These are phyloP conservation scores for Hygrophorus russula DNA, from an alignment of 768 basidiomycete species.

Conservation along the genomic window DNA sequence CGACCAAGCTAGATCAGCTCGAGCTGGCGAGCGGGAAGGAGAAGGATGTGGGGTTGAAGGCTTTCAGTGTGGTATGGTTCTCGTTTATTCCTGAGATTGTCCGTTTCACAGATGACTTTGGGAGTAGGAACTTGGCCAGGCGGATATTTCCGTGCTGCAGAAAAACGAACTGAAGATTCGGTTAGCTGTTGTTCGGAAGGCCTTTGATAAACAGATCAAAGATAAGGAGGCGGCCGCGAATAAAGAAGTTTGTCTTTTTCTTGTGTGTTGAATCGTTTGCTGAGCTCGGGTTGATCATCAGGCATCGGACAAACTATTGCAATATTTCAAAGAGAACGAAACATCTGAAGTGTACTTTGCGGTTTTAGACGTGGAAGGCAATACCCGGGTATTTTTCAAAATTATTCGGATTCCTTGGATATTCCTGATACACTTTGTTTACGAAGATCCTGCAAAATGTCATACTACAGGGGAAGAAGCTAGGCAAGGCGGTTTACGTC, in stretches of 20 bases:
- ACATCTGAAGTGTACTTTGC: conserved; percentile 62
- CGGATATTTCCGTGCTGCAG: conserved; percentile 77
- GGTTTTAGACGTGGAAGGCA: conserved; percentile 67
- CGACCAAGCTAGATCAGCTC: conserved; percentile 49
- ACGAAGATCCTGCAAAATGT: conserved; percentile 62
- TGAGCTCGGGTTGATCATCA: conserved; percentile 22
- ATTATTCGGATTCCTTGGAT: background rate
- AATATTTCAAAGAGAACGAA: conserved; percentile 71
- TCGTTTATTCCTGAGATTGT: background rate
- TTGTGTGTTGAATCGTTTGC: too few species aligned
- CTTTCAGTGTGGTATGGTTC: conserved; percentile 55
- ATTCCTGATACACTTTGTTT: conserved; percentile 4
- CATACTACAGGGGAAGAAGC: conserved; percentile 67
- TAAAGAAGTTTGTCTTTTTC: conserved; percentile 65
- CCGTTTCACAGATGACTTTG: background rate
- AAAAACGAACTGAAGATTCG: conserved; percentile 76
- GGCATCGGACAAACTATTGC: conserved; percentile 59
- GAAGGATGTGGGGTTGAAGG: conserved; percentile 83
- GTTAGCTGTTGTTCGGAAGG: conserved; percentile 60
- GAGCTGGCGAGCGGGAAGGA: conserved; percentile 56
- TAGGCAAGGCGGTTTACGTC: conserved; percentile 78
- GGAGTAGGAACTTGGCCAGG: conserved; percentile 79
- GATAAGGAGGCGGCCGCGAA: conserved; percentile 67
- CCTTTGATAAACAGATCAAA: conserved; percentile 77
- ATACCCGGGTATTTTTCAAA: conserved; percentile 65